Percentiles rank a stretch among this genome's conserved stretches.
Conservation (phyloP, 83 land plant species). For the Picea abies region DNA sequence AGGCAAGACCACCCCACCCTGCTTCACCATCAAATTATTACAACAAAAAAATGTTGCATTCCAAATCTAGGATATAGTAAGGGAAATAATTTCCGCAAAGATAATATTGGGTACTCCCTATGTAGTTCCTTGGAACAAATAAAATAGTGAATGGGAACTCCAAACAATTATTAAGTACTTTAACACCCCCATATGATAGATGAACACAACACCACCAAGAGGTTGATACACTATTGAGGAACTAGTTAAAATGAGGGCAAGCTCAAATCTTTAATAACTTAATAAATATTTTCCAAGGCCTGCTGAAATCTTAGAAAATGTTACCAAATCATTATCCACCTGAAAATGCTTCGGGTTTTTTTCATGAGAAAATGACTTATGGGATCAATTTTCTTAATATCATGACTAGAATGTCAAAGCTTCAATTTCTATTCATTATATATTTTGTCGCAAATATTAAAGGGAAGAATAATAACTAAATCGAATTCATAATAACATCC, state of each 20-base stretch:
- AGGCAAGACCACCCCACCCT: neutral
- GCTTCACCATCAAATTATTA: slow-evolving; percentile 1
- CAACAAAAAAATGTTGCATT: slow-evolving; percentile 8
- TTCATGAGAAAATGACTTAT: neutral
- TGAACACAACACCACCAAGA: neutral
- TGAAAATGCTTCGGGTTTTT: neutral
- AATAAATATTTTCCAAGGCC: neutral
- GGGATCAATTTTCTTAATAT: neutral
- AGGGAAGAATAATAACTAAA: neutral
- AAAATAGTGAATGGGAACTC: neutral
- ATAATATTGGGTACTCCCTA: slow-evolving; percentile 16
- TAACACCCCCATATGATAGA: neutral
- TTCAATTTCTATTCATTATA: neutral
- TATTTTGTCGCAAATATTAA: too few relatives aligned
- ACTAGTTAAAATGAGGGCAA: neutral
- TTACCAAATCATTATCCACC: too few relatives aligned
- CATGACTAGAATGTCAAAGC: neutral
- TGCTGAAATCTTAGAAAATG: neutral
- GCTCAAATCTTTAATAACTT: neutral
- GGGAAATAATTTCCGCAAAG: neutral
- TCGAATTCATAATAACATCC: neutral
- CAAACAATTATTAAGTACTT: slow-evolving; percentile 19
- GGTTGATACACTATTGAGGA: too few relatives aligned
- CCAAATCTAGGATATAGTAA: slow-evolving; percentile 1
- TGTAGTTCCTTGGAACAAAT: slow-evolving; percentile 1